Percentiles rank a stretch among this genome's conserved stretches.
Conservation (phyloP, 2,329 filamentous ascomycete genomes). For the Penicillium corylophilum region DNA sequence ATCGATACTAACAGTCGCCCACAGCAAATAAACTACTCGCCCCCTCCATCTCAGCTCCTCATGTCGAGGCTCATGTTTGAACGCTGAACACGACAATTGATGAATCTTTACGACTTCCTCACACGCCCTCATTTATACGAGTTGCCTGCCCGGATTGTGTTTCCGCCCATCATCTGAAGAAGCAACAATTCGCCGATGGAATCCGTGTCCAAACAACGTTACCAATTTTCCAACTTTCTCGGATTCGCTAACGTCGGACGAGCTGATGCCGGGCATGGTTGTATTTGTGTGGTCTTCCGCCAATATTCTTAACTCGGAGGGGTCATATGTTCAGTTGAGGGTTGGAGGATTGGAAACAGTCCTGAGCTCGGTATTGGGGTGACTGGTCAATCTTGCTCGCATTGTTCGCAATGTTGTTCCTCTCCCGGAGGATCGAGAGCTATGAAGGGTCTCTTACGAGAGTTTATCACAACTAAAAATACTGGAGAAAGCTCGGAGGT, state of each 20-base stretch:
- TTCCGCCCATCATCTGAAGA: constrained; percentile 20
- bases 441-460: constrained; percentile 38
- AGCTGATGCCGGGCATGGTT: constrained; percentile 26
- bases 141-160: constrained; percentile 17
- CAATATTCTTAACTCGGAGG: constrained; percentile 22
- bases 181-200: constrained; percentile 23
- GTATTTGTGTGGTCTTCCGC: constrained; percentile 11
- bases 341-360: constrained; percentile 28
- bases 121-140: constrained; percentile 25
- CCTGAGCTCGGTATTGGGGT: constrained; percentile 23
- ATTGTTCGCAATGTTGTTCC: constrained; percentile 13
- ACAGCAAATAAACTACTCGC: constrained; percentile 68
- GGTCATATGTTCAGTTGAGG: constrained; percentile 37
- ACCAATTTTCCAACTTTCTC: constrained; percentile 23
- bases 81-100: constrained; percentile 41
- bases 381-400: constrained; percentile 39
- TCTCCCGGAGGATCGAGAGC: constrained; percentile 22
- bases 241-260: constrained; percentile 34
- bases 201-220: constrained; percentile 29
- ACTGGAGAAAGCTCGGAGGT: constrained; percentile 25
- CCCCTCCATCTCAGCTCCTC: constrained; percentile 54
- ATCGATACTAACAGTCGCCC: constrained; percentile 32
- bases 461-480: constrained; percentile 35
- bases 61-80: constrained; percentile 38
- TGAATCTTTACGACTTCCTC: constrained; percentile 32